These are phyloP conservation scores for Vigna angularis DNA, from an alignment of 306 rosid genomes.

Conservation along the genomic window DNA sequence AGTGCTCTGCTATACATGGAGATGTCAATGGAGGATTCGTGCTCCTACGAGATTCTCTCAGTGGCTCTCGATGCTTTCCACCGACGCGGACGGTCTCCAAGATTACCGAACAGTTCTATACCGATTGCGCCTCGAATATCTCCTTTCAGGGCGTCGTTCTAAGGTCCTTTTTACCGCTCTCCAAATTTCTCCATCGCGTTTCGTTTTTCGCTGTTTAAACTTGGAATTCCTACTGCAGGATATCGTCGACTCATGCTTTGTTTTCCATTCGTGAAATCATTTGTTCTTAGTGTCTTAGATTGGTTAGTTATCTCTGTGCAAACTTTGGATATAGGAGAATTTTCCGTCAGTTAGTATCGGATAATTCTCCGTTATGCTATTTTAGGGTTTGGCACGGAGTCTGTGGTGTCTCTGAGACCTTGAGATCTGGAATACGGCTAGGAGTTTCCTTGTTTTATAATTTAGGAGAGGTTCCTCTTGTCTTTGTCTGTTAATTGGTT, in stretches of 20 bases:
- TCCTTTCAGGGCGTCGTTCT: conserved; percentile 42
- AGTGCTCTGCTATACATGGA: conserved; percentile 60
- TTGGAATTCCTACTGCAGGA: conserved; percentile 41
- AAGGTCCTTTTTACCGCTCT: conserved; percentile 50
- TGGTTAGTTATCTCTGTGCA: neutral
- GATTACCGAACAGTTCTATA: conserved; percentile 61
- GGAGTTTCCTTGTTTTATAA: conserved; percentile 30
- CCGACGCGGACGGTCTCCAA: conserved; percentile 64
- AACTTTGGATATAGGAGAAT: conserved; percentile 1
- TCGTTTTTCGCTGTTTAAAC: conserved; percentile 31
- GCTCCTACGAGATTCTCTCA: conserved; percentile 57
- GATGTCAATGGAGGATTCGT: conserved; percentile 73
- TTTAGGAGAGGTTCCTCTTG: conserved; percentile 36
- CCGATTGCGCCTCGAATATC: conserved; percentile 66
- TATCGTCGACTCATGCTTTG: conserved; percentile 36
- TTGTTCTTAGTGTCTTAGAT: conserved; percentile 15
- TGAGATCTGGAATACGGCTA: conserved; percentile 33
- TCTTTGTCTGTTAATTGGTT: conserved; percentile 31
- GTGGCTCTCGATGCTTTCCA: conserved; percentile 52
- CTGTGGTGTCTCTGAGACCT: conserved; percentile 24
- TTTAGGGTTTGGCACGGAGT: conserved; percentile 46
- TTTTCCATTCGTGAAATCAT: conserved; percentile 34
- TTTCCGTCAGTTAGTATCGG: neutral
- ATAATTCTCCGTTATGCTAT: conserved; percentile 33
- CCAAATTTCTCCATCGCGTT: conserved; percentile 14